Evolutionary conservation across 768 basidiomycete species (phyloP), one percentile per base, ranked within the genome.

Genomic region (Clavaria fumosa): DNA sequence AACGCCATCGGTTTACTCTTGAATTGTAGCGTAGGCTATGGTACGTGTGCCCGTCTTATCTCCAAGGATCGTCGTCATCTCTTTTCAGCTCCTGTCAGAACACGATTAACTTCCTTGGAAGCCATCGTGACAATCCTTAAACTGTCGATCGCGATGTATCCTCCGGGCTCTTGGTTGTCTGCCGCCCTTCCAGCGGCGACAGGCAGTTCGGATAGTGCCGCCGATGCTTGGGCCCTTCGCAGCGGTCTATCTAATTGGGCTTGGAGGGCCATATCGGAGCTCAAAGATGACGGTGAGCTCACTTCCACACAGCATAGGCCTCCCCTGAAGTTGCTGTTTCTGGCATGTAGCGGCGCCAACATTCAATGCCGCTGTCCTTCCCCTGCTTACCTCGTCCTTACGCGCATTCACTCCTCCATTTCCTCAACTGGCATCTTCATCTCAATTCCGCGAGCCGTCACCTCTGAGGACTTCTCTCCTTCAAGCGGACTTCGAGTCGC

Each of bases 1-100:
- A 85, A 81, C 5, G 69, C 79, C 2, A 68, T 89, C 39, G 86
- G 85, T 4, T 75, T 79, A 17, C 63, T 89, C 11, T 57, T 89
- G 34, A 90, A 90, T 49, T 72, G 75, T 9, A 75, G 77, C 45
- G 61, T 89, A 30, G 76, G 75, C 38, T 85, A 73, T 52, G 81
- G 86, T 83, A 46, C 37, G 70, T n/a, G n/a, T n/a, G n/a, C n/a
- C n/a, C n/a, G n/a, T n/a, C n/a, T n/a, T n/a, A n/a, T n/a, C n/a
- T n/a, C n/a, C n/a, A n/a, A n/a, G n/a, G n/a, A n/a, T n/a, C n/a
- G n/a, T n/a, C n/a, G n/a, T n/a, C n/a, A n/a, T n/a, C 54, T 12
- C 30, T 5, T 18, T 33, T 5, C 24, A 23, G 85, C 84, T 47
- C 67, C 78, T 30, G 75, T 84, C 39, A 78, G 75, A 53, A 66